phyloP scores from a whole-genome alignment of 768 basidiomycete genomes.

The Boletus sensibilis region DNA sequence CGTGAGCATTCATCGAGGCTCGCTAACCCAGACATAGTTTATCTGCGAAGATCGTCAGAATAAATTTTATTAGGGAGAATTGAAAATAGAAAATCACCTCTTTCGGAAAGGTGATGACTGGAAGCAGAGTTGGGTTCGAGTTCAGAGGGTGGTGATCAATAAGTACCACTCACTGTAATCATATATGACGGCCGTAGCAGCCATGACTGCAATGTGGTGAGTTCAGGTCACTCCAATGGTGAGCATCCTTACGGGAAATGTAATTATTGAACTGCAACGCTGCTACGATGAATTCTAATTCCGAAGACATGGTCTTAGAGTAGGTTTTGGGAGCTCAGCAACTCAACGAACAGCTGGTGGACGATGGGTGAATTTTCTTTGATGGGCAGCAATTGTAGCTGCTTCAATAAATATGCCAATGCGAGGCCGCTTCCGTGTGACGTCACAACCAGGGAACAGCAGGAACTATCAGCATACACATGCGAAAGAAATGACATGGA shows the following conservation, averaged over 20 bases:
- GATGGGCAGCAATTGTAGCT: too few relatives aligned
- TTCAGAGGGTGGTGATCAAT: not conserved
- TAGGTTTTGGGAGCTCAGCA: too few relatives aligned
- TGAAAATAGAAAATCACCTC: slow-evolving; percentile 10
- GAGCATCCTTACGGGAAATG: slow-evolving; percentile 3
- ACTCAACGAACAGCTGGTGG: not conserved
- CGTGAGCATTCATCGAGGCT: not conserved
- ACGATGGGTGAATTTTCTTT: not conserved
- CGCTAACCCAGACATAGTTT: slow-evolving; percentile 20
- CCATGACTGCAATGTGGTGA: slow-evolving; percentile 12
- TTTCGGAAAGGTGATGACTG: slow-evolving; percentile 17
- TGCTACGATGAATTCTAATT: slow-evolving; percentile 1
- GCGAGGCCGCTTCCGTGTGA: not conserved
- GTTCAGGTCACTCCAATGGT: not conserved
- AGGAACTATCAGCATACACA: too few relatives aligned
- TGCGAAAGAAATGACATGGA: not conserved
- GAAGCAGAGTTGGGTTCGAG: not conserved
- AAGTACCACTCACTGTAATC: slow-evolving; percentile 18
- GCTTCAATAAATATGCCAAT: not conserved
- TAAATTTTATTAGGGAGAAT: not conserved
- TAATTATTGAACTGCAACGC: slow-evolving; percentile 10
- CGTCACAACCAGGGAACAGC: not conserved
- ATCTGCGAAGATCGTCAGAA: slow-evolving; percentile 10
- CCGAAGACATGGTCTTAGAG: slow-evolving; percentile 14
- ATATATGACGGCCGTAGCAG: slow-evolving; percentile 13